A percentile compares a stretch with the other conserved stretches of the same genome.
phyloP scores from a whole-genome alignment of 257 asterid species.

The Solanum commersonii region DNA sequence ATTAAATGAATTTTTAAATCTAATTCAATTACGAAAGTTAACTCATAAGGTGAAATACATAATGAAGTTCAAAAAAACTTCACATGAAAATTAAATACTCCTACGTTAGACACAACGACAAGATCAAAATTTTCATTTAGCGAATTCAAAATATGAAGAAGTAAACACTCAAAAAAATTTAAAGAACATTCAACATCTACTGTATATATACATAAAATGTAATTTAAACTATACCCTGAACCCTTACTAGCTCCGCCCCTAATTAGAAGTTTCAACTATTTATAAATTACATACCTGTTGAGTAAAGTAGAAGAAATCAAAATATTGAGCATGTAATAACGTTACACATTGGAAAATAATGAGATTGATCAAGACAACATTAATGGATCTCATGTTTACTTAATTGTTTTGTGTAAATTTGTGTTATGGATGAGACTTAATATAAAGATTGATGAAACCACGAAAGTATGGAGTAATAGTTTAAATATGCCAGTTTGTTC shows the following conservation, averaged over 20 bases:
- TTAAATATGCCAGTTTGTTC: not conserved
- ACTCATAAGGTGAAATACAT: too few species aligned
- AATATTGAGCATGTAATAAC: conserved; percentile 10
- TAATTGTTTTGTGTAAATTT: not conserved
- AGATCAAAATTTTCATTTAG: too few species aligned
- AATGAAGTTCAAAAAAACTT: too few species aligned
- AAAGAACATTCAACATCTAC: not conserved
- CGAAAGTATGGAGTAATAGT: not conserved
- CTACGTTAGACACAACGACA: too few species aligned
- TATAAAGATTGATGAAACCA: too few species aligned
- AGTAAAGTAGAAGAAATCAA: conserved; percentile 50
- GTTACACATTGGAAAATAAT: conserved; percentile 17
- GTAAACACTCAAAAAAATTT: too few species aligned
- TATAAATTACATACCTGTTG: conserved; percentile 34
- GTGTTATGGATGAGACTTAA: not conserved
- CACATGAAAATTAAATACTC: too few species aligned
- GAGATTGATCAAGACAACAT: conserved; percentile 7
- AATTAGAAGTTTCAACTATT: not conserved
- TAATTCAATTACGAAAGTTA: too few species aligned
- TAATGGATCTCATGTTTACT: not conserved
- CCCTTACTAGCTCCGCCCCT: not conserved
- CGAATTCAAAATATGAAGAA: too few species aligned
- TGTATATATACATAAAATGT: not conserved
- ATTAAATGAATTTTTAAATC: too few species aligned
- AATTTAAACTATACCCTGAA: not conserved